Conservation (phyloP, 768 basidiomycete genomes). For the Mycena epipterygia region DNA sequence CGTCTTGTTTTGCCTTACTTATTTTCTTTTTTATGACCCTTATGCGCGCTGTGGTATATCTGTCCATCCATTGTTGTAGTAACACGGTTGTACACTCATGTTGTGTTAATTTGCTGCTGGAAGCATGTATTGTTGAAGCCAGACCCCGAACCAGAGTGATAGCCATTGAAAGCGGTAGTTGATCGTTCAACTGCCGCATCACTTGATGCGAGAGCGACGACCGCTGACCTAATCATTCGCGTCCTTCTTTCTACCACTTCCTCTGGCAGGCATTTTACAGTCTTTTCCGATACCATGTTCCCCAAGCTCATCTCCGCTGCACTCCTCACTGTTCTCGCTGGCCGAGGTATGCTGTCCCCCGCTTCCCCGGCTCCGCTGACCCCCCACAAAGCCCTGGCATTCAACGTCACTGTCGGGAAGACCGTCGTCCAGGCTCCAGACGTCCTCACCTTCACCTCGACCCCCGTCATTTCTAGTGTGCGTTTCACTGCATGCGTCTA, state of each 20-base stretch:
- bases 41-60: slow-evolving; percentile 17
- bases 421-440: slow-evolving; percentile 55
- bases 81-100: slow-evolving; percentile 33
- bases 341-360: slow-evolving; percentile 63
- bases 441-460: slow-evolving; percentile 59
- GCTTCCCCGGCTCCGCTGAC: not conserved
- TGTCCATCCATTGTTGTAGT: slow-evolving; percentile 30
- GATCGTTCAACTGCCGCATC: no score
- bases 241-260: slow-evolving; percentile 31
- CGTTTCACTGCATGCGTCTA: slow-evolving; percentile 39
- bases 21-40: slow-evolving; percentile 31
- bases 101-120: slow-evolving; percentile 20
- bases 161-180: no score
- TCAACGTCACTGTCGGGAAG: slow-evolving; percentile 63
- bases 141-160: no score
- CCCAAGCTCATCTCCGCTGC: slow-evolving; percentile 47
- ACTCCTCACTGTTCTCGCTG: slow-evolving; percentile 62
- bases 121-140: no score
- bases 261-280: slow-evolving; percentile 50
- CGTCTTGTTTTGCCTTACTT: slow-evolving; percentile 35
- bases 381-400: slow-evolving; percentile 29
- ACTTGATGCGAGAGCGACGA: not conserved
- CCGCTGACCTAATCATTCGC: slow-evolving; percentile 18
- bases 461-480: slow-evolving; percentile 46
- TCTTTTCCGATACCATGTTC: slow-evolving; percentile 40